Base-by-base conservation (phyloP, 2,329 filamentous ascomycete genomes). In the Tolypocladium inflatum region DNA sequence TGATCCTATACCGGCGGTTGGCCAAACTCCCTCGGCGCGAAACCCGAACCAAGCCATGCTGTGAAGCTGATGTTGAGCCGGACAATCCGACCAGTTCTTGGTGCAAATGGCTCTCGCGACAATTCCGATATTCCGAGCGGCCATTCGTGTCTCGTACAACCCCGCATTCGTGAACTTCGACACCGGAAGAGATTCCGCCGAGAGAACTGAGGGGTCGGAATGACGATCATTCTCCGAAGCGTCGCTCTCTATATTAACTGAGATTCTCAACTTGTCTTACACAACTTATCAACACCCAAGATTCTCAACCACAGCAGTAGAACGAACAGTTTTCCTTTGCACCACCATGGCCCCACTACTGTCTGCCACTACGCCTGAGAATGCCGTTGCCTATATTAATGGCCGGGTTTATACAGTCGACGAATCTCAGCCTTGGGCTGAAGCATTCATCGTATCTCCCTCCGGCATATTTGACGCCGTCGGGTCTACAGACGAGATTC, bases 381-480 rank as follows among this genome's bases (percentile, higher is more conserved):
- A 56, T 26, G 55, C 45, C 8, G 33, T 48, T 17, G 55, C 55
- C 37, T 57, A 57, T 19, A 41, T 57, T 17, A 57, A 57, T 30
- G 55, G 55, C 35, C 45, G 45, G 15, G 26, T 53, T 17, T 57
- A 41, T 11, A 57, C 55, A 23, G 45, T 41, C 13, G 26, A 57
- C 23, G 45, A 57, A 21, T 17, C 35, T 3, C 55, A 53, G 19
- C 43, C 48, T 11, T 52, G 38, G 55, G 42, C 55, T 38, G 55
- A 57, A 23, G 55, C 45, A n/a, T 57, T 56, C 55, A 52, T 57
- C 45, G 45, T 56, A 17, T 57, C 55, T 10, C 35, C 55, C 35
- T 3, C 5, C 45, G 55, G 55, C 21, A 19, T 33, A n/a, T 55
- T 55, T 30, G 33, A 26, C 17, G 54, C 54, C 13, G 39, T 55